Evolutionary conservation across 2,329 filamentous ascomycete genomes (phyloP), one percentile per base, ranked within the genome.

Genomic region (Paraphaeosphaeria minitans): DNA sequence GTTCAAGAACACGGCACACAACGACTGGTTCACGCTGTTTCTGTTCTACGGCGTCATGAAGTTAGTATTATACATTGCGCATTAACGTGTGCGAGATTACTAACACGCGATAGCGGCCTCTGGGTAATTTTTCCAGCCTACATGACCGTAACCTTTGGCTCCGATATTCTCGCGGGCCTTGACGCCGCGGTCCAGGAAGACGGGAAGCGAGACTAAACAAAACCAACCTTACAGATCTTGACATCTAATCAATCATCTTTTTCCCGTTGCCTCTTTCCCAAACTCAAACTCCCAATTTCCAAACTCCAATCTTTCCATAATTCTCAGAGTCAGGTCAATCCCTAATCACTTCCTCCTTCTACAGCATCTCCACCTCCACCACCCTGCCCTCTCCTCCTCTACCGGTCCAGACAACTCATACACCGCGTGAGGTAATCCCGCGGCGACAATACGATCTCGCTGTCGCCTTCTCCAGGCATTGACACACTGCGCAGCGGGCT

Each of bases 1-100:
- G 7, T 90, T 87, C 63, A 76, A 80, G 4, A 85, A 87, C 60
- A 83, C 88, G 55, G 83, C 85, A 3, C 88, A 90, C 68, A 91
- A 90, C 61, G 80, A 81, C 58, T 65, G 78, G 41, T 63, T 71
- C 3, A 81, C 80, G 12, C 67, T 90, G 43, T 64, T 89, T 12
- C 77, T 84, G 33, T 75, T 88, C 24, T 91, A 87, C 81, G 83
- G 87, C 31, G 76, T 91, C 60, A 87, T 88, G 33, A 91, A 90
- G 86, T 89, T 76, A 79, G 84, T 78, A 29, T 33, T 19, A 22
- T 16, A 21, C n/a, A 47, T 29, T 54, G 13, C 6, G 13, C 35
- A n/a, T 24, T 48, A 9, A 1, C 12, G 31, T 9, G 27, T 33
- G 39, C 12, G 21, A 72, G 4, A 12, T 31, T 8, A 10, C 61